A percentile compares a stretch with the other conserved stretches of the same genome.
These are phyloP conservation scores for Ajuga chamaepitys DNA, from an alignment of 257 asterid genomes.

Conservation along the genomic window DNA sequence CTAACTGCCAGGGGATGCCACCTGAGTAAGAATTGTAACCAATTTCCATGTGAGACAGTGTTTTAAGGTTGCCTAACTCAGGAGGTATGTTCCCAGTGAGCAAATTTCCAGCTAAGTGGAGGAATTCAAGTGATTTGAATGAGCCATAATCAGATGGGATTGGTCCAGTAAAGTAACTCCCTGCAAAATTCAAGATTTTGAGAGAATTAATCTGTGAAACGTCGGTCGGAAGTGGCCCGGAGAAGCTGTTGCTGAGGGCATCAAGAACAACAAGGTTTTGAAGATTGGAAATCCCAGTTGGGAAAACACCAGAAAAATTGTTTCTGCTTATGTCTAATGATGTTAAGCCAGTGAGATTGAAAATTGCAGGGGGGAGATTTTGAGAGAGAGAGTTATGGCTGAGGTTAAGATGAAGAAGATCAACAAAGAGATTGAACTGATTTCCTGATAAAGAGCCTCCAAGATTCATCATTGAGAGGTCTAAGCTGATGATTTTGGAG, in stretches of 20 bases:
- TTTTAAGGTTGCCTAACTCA: constrained; percentile 55
- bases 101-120: constrained; percentile 86
- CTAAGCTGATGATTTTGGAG: constrained; percentile 44
- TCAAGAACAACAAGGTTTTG: constrained; percentile 55
- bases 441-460: constrained; percentile 60
- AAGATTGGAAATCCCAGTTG: constrained; percentile 60
- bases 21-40: constrained; percentile 80
- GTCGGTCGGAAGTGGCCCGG: constrained; percentile 71
- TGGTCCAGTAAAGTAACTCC: constrained; percentile 88
- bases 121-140: constrained; percentile 52
- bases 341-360: constrained; percentile 45
- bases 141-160: constrained; percentile 80
- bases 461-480: constrained; percentile 77
- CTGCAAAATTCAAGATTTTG: constrained; percentile 72
- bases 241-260: constrained; percentile 94
- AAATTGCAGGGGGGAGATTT: constrained; percentile 54
- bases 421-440: constrained; percentile 43
- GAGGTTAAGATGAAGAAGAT: constrained; percentile 59
- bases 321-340: constrained; percentile 77
- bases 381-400: constrained; percentile 70
- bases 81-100: constrained; percentile 62
- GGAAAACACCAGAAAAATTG: constrained; percentile 87
- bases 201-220: constrained; percentile 46
- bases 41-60: constrained; percentile 84
- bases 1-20: constrained; percentile 81